A percentile compares a stretch with the other conserved stretches of the same genome.
These are phyloP conservation scores for Lathyrus oleraceus DNA, from an alignment of 306 rosid genomes.

Conservation along the genomic window DNA sequence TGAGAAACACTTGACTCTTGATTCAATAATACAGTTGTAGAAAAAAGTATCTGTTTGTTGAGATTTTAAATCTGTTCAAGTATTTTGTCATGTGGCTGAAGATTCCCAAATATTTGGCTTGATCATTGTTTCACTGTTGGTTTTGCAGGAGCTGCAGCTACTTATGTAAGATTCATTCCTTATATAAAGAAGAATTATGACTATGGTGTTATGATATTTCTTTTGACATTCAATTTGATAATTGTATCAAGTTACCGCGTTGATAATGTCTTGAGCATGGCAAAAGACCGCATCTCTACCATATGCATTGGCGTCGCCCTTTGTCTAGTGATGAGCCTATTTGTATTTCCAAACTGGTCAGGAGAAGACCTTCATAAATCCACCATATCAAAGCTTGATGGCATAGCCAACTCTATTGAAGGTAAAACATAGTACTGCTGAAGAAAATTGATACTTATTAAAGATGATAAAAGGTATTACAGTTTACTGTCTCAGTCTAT, in stretches of 20 bases:
- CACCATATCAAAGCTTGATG: constrained; percentile 73
- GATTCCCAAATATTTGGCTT: neutral
- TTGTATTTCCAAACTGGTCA: constrained; percentile 90
- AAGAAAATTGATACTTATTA: neutral
- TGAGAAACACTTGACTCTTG: neutral
- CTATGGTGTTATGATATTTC: constrained; percentile 83
- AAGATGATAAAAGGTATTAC: constrained; percentile 5
- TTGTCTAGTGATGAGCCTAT: constrained; percentile 71
- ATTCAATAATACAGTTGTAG: neutral
- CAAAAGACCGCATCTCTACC: constrained; percentile 68
- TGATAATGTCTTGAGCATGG: constrained; percentile 57
- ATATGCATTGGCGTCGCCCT: constrained; percentile 79
- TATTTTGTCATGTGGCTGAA: neutral
- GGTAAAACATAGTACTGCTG: constrained; percentile 41
- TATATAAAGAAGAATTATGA: constrained; percentile 81
- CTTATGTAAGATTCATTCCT: constrained; percentile 85
- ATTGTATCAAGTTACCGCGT: constrained; percentile 81
- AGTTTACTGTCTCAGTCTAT: neutral
- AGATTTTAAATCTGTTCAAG: neutral
- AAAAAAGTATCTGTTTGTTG: neutral
- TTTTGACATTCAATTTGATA: constrained; percentile 82
- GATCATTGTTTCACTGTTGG: neutral
- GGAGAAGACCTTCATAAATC: constrained; percentile 82
- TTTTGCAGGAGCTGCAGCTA: constrained; percentile 72
- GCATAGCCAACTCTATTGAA: constrained; percentile 78